phyloP scores from a whole-genome alignment of 2,329 filamentous ascomycete species.

The Berkeleyomyces rouxiae region DNA sequence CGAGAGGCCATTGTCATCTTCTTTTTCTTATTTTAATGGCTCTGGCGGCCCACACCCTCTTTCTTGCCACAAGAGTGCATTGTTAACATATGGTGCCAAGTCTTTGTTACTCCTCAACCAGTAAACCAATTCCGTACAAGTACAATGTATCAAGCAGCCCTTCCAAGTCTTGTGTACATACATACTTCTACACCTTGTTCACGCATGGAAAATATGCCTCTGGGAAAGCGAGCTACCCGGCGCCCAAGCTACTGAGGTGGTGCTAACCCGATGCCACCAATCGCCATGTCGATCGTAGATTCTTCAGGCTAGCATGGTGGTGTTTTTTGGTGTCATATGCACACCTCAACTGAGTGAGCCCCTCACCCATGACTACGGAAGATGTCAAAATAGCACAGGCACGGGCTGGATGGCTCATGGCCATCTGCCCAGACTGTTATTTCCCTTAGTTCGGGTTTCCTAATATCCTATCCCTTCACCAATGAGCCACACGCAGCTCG shows the following conservation, averaged over 20 bases:
- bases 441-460: neutral
- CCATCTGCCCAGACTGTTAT: too few species aligned
- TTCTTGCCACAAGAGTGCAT: neutral
- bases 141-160: too few species aligned
- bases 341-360: too few species aligned
- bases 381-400: too few species aligned
- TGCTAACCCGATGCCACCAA: neutral
- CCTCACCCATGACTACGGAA: too few species aligned
- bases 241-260: neutral
- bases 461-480: neutral
- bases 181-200: neutral
- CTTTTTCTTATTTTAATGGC: neutral
- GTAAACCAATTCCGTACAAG: too few species aligned
- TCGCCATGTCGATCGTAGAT: neutral
- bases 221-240: neutral
- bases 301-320: neutral
- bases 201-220: neutral
- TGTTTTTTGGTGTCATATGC: neutral
- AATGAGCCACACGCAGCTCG: too few species aligned
- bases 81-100: neutral
- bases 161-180: neutral
- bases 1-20: neutral
- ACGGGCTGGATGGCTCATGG: too few species aligned
- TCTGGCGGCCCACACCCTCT: neutral
- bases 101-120: neutral